A percentile compares a stretch with the other conserved stretches of the same genome.
These are phyloP conservation scores for Epithemia pelagica DNA, from an alignment of 108 stramenopile genomes.

Conservation along the genomic window DNA sequence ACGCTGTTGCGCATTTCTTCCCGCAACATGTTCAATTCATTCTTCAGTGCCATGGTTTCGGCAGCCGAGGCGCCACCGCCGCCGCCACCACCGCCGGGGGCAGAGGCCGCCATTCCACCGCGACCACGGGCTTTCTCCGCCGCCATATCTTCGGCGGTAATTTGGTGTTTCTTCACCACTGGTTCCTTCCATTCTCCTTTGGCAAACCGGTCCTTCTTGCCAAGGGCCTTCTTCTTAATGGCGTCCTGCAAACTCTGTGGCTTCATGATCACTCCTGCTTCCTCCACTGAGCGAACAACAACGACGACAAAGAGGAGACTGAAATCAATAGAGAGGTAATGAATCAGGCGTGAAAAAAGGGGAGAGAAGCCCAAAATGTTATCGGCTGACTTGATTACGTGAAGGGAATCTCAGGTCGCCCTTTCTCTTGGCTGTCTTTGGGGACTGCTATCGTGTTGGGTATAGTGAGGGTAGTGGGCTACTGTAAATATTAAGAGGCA, in stretches of 20 bases:
- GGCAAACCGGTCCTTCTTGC: neutral
- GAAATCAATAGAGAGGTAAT: too few relatives aligned
- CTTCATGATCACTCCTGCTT: constrained; percentile 3
- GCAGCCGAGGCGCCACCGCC: neutral
- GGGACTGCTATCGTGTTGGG: too few relatives aligned
- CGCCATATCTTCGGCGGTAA: constrained; percentile 1
- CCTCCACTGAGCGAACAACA: too few relatives aligned
- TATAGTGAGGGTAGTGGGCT: too few relatives aligned
- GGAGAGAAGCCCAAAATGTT: too few relatives aligned
- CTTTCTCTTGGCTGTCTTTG: too few relatives aligned
- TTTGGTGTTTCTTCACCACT: constrained; percentile 3
- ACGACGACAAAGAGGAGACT: too few relatives aligned
- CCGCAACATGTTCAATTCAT: constrained; percentile 2
- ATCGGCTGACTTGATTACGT: too few relatives aligned
- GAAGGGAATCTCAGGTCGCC: too few relatives aligned
- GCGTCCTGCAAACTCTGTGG: constrained; percentile 6
- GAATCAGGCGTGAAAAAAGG: too few relatives aligned
- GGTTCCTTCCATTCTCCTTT: constrained; percentile 11
- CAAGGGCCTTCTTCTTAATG: neutral
- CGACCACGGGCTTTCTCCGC: neutral
- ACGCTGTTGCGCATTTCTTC: neutral
- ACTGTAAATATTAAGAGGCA: too few relatives aligned
- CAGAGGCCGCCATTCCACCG: neutral
- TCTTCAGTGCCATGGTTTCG: constrained; percentile 2
- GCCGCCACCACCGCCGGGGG: too few relatives aligned